Conservation (phyloP, 169 alveolate species). For the Hepatocystis sp. region DNA sequence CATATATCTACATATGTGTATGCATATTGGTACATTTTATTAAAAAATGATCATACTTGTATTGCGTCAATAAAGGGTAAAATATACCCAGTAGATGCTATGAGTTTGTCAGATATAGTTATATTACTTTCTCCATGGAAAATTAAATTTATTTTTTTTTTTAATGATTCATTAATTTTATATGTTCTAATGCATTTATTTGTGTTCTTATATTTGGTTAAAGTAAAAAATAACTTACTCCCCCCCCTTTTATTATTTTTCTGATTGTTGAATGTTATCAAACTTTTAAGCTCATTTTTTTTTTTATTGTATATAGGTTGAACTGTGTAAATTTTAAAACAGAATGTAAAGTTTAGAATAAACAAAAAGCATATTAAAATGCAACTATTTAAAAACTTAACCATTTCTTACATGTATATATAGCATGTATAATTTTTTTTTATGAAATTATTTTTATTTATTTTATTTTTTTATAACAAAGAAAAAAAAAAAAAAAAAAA, state of each 20-base stretch:
- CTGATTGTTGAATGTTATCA: not conserved
- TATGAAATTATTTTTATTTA: no score
- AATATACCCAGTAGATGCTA: constrained; percentile 50
- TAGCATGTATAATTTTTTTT: no score
- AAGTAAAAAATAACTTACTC: constrained; percentile 8
- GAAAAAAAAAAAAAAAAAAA: no score
- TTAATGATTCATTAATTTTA: constrained; percentile 10
- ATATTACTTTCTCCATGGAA: constrained; percentile 68
- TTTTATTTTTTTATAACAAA: no score
- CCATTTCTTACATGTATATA: constrained; percentile 61
- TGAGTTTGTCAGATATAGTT: constrained; percentile 26
- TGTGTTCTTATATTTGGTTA: constrained; percentile 16
- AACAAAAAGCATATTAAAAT: constrained; percentile 5
- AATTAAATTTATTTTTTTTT: constrained; percentile 20
- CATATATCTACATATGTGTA: not conserved
- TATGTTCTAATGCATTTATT: not conserved
- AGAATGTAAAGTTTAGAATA: constrained; percentile 10
- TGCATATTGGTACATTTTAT: not conserved
- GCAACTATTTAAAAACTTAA: not conserved
- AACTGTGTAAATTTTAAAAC: not conserved
- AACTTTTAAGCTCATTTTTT: constrained; percentile 1
- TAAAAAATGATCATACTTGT: no score
- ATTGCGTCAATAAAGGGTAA: constrained; percentile 65
- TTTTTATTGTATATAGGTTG: constrained; percentile 3
- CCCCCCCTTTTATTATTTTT: not conserved